Evolutionary conservation across 2,329 filamentous ascomycete genomes (phyloP).

Genomic region (Pseudopyrenochaeta lycopersici): DNA sequence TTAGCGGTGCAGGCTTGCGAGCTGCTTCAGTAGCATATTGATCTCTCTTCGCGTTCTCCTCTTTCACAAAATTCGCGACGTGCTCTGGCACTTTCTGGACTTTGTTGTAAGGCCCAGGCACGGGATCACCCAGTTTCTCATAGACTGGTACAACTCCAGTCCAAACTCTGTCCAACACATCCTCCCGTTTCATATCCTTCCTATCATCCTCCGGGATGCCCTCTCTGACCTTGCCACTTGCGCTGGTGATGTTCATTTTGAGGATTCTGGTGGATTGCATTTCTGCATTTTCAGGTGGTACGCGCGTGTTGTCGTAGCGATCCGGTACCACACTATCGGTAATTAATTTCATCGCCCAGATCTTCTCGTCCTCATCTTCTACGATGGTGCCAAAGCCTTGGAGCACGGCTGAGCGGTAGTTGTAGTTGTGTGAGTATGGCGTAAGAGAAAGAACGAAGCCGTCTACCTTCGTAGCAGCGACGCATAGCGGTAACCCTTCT

Average conservation of each 20-base stretch:
- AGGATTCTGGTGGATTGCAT: conserved; percentile 78
- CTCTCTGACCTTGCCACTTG: conserved; percentile 77
- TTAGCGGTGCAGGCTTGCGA: conserved; percentile 30
- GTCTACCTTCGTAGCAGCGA: conserved; percentile 79
- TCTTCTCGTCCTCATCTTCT: conserved; percentile 72
- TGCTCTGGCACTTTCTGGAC: conserved; percentile 69
- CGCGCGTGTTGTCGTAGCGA: conserved; percentile 74
- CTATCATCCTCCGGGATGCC: conserved; percentile 71
- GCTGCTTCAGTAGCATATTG: conserved; percentile 32
- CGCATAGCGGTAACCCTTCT: conserved; percentile 72
- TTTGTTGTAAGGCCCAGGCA: conserved; percentile 67
- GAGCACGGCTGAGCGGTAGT: conserved; percentile 82
- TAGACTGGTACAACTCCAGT: conserved; percentile 72
- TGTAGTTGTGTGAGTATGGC: conserved; percentile 83
- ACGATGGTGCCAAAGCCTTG: conserved; percentile 78
- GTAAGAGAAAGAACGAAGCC: conserved; percentile 82
- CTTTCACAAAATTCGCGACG: conserved; percentile 62
- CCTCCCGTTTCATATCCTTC: conserved; percentile 61
- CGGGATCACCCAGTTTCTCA: conserved; percentile 69
- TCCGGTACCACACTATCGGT: conserved; percentile 76
- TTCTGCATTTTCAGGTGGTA: conserved; percentile 77
- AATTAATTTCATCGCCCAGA: conserved; percentile 81
- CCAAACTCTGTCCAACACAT: conserved; percentile 63
- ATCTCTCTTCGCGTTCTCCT: conserved; percentile 52
- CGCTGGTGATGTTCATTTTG: conserved; percentile 72